phyloP scores from a whole-genome alignment of 176 grass and related monocot species.

The Bonia amplexicaulis region DNA sequence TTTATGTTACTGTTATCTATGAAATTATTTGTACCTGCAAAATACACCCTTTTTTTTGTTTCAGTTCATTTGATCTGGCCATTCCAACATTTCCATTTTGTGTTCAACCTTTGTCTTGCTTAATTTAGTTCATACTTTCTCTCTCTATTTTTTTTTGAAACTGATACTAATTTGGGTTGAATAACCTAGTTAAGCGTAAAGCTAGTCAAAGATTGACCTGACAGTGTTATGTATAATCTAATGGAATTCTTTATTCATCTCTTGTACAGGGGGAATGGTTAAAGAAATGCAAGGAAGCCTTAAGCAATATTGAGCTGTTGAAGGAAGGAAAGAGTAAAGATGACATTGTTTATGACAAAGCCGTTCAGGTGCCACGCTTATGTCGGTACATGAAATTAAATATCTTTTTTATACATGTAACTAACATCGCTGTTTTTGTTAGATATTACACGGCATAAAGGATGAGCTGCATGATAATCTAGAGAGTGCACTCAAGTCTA shows the following conservation, averaged over 20 bases:
- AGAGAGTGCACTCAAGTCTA: slow-evolving; percentile 55
- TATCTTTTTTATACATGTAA: neutral
- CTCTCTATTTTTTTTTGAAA: neutral
- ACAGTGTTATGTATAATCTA: slow-evolving; percentile 1
- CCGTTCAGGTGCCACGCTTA: slow-evolving; percentile 51
- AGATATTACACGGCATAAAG: slow-evolving; percentile 84
- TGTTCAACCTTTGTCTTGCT: neutral
- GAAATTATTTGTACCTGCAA: neutral
- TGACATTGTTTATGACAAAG: slow-evolving; percentile 82
- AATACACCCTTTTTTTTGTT: neutral
- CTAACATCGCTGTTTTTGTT: slow-evolving; percentile 28
- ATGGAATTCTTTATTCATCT: slow-evolving; percentile 17
- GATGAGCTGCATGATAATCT: slow-evolving; percentile 69
- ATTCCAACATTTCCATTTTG: neutral
- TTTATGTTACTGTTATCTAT: neutral
- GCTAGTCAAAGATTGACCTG: neutral
- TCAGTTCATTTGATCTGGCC: neutral
- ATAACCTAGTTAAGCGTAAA: neutral
- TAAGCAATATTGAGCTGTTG: slow-evolving; percentile 46
- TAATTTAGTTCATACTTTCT: neutral
- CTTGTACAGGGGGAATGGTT: slow-evolving; percentile 63
- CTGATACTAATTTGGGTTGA: neutral
- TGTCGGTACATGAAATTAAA: slow-evolving; percentile 6
- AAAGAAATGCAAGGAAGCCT: slow-evolving; percentile 74
- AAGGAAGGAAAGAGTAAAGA: slow-evolving; percentile 78